A percentile compares a stretch with the other conserved stretches of the same genome.
These are phyloP conservation scores for Diaporthe vaccinii DNA, from an alignment of 2,329 filamentous ascomycete species.

Conservation along the genomic window DNA sequence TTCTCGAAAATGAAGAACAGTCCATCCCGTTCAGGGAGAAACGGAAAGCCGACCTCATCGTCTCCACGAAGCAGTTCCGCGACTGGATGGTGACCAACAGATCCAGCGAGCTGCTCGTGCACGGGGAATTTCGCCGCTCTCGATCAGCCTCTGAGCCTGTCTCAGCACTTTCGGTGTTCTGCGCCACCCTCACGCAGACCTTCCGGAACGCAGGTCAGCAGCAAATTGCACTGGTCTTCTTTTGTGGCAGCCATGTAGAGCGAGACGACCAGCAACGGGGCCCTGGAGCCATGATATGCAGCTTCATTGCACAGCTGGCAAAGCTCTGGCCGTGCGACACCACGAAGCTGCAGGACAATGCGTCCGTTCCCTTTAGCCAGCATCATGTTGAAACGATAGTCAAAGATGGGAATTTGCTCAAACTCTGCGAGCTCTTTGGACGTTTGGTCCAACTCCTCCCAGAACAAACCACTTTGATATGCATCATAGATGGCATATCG, in stretches of 20 bases:
- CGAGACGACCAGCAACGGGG: background rate
- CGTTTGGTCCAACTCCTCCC: background rate
- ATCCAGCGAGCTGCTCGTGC: constrained; percentile 2
- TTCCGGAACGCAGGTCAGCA: background rate
- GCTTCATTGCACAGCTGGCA: background rate
- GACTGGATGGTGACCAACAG: constrained; percentile 3
- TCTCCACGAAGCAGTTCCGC: background rate
- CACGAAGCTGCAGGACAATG: too few species aligned
- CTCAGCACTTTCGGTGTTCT: background rate
- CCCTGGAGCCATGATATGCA: background rate
- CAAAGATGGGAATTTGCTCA: background rate
- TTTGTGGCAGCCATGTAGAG: background rate
- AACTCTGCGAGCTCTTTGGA: background rate
- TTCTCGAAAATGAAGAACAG: background rate
- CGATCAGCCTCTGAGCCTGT: background rate
- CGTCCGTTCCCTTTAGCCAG: background rate
- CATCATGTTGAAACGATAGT: background rate
- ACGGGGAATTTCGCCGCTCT: background rate
- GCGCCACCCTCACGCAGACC: background rate
- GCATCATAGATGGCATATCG: background rate
- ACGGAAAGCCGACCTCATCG: constrained; percentile 2
- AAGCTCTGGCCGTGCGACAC: background rate
- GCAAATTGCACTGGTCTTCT: constrained; percentile 1
- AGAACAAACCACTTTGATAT: background rate
- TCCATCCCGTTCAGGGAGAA: background rate